These are phyloP conservation scores for Boletus fagicola DNA, from an alignment of 768 basidiomycete species.

Conservation along the genomic window DNA sequence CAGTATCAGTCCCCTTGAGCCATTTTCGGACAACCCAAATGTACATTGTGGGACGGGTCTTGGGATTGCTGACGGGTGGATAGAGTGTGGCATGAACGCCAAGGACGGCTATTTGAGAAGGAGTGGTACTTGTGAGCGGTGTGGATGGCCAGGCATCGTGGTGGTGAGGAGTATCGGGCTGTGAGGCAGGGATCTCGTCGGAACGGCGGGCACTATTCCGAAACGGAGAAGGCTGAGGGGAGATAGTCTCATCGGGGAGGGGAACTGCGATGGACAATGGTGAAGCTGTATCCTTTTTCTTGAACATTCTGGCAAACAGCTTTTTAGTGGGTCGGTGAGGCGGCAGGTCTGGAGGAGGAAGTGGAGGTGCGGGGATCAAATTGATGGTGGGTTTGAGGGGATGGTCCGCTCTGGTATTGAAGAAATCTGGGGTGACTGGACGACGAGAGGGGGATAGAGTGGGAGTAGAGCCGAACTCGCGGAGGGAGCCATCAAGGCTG, in stretches of 20 bases:
- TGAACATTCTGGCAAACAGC: conserved; percentile 72
- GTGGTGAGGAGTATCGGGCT: conserved; percentile 5
- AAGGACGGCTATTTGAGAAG: conserved; percentile 49
- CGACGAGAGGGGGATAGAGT: conserved; percentile 5
- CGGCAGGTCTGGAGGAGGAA: conserved; percentile 12
- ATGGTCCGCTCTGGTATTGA: conserved; percentile 1
- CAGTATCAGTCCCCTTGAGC: conserved; percentile 57
- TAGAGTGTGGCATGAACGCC: conserved; percentile 69
- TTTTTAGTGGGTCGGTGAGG: conserved; percentile 49
- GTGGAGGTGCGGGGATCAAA: conserved; percentile 17
- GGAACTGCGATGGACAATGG: conserved; percentile 25
- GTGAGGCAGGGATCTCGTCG: conserved; percentile 18
- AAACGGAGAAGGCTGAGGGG: conserved; percentile 22
- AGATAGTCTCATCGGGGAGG: conserved; percentile 21
- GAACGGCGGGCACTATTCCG: conserved; percentile 6
- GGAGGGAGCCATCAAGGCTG: conserved; percentile 27
- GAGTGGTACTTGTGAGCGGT: conserved; percentile 9
- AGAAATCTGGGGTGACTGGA: conserved; percentile 10
- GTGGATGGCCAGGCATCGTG: conserved; percentile 16
- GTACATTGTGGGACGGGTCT: conserved; percentile 49
- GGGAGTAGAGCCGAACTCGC: conserved; percentile 22
- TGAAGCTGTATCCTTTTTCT: conserved; percentile 41
- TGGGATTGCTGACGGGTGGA: conserved; percentile 41
- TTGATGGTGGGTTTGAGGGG: conserved; percentile 13
- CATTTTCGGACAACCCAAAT: conserved; percentile 77